These are phyloP conservation scores for Pseudogymnoascus sp. DNA, from an alignment of 2,329 filamentous ascomycete genomes.

Conservation along the genomic window DNA sequence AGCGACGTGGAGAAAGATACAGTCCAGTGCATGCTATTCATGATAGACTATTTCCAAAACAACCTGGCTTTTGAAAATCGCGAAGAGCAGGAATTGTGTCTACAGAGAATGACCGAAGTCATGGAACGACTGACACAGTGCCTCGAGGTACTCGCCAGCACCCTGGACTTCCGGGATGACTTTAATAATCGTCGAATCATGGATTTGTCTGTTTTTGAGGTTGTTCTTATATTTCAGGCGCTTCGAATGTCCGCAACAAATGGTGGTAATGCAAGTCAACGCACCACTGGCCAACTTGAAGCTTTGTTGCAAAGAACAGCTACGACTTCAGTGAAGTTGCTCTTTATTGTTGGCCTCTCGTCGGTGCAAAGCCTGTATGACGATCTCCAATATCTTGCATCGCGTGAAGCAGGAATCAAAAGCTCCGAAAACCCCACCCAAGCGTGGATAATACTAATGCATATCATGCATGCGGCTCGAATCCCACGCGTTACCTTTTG, in stretches of 20 bases:
- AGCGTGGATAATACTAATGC: slow-evolving; percentile 52
- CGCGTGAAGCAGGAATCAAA: slow-evolving; percentile 45
- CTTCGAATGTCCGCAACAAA: slow-evolving; percentile 37
- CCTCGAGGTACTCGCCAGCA: not conserved
- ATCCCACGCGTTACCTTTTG: slow-evolving; percentile 51
- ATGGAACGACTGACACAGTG: slow-evolving; percentile 11
- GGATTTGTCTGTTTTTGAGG: slow-evolving; percentile 5
- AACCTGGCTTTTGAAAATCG: slow-evolving; percentile 16
- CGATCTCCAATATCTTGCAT: slow-evolving; percentile 36
- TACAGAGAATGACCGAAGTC: slow-evolving; percentile 23
- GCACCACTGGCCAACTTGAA: slow-evolving; percentile 36
- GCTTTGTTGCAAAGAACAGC: slow-evolving; percentile 38
- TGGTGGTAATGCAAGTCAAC: not conserved
- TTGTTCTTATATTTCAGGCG: slow-evolving; percentile 32
- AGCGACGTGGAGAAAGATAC: slow-evolving; percentile 10
- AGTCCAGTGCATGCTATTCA: slow-evolving; percentile 15
- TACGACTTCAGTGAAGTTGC: slow-evolving; percentile 30
- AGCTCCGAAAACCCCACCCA: slow-evolving; percentile 37
- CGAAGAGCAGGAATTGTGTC: slow-evolving; percentile 17
- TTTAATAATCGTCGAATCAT: slow-evolving; percentile 8
- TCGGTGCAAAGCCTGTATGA: slow-evolving; percentile 40
- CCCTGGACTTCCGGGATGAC: not conserved
- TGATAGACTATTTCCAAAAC: slow-evolving; percentile 25
- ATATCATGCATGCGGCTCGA: slow-evolving; percentile 40
- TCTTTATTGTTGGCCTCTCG: slow-evolving; percentile 37